These are phyloP conservation scores for Madurella mycetomatis DNA, from an alignment of 2,329 filamentous ascomycete genomes.

Conservation along the genomic window DNA sequence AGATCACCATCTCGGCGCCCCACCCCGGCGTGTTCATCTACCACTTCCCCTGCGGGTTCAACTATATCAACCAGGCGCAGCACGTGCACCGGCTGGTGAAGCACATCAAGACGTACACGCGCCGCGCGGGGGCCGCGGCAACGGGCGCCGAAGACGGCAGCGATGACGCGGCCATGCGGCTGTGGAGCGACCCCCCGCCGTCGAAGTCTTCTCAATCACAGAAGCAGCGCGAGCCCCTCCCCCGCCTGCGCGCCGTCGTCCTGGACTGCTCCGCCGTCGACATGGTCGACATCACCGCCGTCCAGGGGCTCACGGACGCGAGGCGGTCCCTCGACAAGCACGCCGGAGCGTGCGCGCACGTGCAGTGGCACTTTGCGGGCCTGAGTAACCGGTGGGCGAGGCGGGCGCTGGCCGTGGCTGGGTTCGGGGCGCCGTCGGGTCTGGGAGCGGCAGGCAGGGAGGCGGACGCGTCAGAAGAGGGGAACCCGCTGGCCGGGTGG, in stretches of 20 bases:
- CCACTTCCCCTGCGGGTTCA: slow-evolving; percentile 52
- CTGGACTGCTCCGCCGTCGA: slow-evolving; percentile 54
- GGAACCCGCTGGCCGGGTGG: slow-evolving; percentile 13
- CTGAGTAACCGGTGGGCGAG: slow-evolving; percentile 53
- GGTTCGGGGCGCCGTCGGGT: neutral
- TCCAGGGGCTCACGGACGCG: slow-evolving; percentile 51
- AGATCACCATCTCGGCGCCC: slow-evolving; percentile 41
- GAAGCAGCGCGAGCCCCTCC: neutral
- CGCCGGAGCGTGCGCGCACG: slow-evolving; percentile 38
- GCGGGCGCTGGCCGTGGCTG: slow-evolving; percentile 48
- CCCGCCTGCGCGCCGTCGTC: slow-evolving; percentile 44
- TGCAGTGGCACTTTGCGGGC: slow-evolving; percentile 50
- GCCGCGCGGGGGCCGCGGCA: slow-evolving; percentile 30
- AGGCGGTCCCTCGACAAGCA: slow-evolving; percentile 51
- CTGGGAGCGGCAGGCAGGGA: slow-evolving; percentile 18
- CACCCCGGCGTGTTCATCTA: slow-evolving; percentile 54
- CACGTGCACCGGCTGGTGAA: slow-evolving; percentile 48
- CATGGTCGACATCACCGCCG: slow-evolving; percentile 51
- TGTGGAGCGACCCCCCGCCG: neutral
- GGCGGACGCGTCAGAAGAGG: slow-evolving; percentile 28
- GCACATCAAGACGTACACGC: slow-evolving; percentile 42
- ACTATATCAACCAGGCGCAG: slow-evolving; percentile 50
- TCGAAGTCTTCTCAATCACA: neutral
- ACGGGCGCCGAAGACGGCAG: neutral
- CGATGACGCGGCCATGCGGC: neutral